These are phyloP conservation scores for Taphrina communis DNA, from an alignment of 1,139 yeast species.

Conservation along the genomic window DNA sequence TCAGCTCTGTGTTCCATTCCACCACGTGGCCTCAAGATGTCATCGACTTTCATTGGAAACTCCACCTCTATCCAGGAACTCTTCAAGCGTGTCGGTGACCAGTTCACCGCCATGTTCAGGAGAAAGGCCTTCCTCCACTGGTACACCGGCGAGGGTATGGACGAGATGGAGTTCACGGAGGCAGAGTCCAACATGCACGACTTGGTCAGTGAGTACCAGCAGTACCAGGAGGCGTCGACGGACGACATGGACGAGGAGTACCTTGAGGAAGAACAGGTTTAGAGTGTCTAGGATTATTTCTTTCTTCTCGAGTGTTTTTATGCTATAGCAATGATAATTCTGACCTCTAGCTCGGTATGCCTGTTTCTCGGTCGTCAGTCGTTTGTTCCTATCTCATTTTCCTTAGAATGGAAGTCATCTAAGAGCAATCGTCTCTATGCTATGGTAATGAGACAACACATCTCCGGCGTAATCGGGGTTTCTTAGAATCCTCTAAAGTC, in stretches of 20 bases:
- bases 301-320: conserved; percentile 7
- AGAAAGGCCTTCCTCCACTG: conserved; percentile 58
- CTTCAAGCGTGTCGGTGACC: conserved; percentile 54
- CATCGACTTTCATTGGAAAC: conserved; percentile 58
- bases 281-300: conserved; percentile 1
- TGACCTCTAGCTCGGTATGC: not conserved
- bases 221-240: conserved; percentile 56
- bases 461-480: too few relatives aligned
- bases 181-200: conserved; percentile 57
- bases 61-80: conserved; percentile 57
- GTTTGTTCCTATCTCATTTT: too few relatives aligned
- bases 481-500: conserved; percentile 33
- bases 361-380: too few relatives aligned
- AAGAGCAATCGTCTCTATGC: too few relatives aligned
- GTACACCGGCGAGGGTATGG: conserved; percentile 59
- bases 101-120: conserved; percentile 56
- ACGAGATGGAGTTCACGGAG: conserved; percentile 57
- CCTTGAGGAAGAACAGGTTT: conserved; percentile 46
- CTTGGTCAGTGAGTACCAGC: conserved; percentile 56
- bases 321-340: conserved; percentile 28
- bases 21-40: conserved; percentile 54
- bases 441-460: not conserved
- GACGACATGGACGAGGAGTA: conserved; percentile 52
- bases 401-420: too few relatives aligned
- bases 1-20: conserved; percentile 57